Conservation (phyloP, 306 rosid genomes). For the Datisca glomerata region DNA sequence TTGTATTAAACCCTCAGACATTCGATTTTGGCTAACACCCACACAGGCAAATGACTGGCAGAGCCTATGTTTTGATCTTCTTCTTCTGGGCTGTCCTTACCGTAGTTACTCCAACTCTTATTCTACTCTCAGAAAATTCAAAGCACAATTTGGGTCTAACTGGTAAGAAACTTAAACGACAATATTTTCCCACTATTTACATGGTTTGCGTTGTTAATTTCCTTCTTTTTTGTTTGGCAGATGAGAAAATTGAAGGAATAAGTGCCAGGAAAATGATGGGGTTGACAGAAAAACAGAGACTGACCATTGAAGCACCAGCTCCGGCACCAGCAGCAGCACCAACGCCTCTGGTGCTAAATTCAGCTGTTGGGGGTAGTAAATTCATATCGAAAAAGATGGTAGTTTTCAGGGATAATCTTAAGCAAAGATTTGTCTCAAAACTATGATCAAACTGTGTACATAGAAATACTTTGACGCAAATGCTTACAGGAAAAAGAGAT, state of each 20-base stretch:
- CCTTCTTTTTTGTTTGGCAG: conserved; percentile 25
- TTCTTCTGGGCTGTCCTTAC: conserved; percentile 69
- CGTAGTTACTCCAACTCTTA: conserved; percentile 64
- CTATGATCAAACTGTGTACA: too few species aligned
- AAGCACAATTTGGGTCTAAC: conserved; percentile 21
- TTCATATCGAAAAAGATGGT: too few species aligned
- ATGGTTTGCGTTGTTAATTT: neutral
- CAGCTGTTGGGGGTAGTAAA: too few species aligned
- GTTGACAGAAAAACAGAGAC: conserved; percentile 7
- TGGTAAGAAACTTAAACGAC: conserved; percentile 14
- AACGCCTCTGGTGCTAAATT: too few species aligned
- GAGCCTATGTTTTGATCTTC: conserved; percentile 61
- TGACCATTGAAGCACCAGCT: conserved; percentile 17
- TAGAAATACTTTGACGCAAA: too few species aligned
- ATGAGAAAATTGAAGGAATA: conserved; percentile 21
- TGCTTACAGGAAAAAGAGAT: too few species aligned
- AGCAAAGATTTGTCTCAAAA: too few species aligned
- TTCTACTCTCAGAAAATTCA: conserved; percentile 55
- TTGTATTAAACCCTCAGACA: conserved; percentile 1
- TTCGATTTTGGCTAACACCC: neutral
- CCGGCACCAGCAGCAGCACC: conserved; percentile 18
- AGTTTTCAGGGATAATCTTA: too few species aligned
- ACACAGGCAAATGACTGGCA: conserved; percentile 43
- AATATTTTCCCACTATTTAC: neutral
- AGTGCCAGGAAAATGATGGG: conserved; percentile 39